A percentile compares a stretch with the other conserved stretches of the same genome.
Conservation (phyloP, 2,329 filamentous ascomycete species). For the Fusarium torreyae region DNA sequence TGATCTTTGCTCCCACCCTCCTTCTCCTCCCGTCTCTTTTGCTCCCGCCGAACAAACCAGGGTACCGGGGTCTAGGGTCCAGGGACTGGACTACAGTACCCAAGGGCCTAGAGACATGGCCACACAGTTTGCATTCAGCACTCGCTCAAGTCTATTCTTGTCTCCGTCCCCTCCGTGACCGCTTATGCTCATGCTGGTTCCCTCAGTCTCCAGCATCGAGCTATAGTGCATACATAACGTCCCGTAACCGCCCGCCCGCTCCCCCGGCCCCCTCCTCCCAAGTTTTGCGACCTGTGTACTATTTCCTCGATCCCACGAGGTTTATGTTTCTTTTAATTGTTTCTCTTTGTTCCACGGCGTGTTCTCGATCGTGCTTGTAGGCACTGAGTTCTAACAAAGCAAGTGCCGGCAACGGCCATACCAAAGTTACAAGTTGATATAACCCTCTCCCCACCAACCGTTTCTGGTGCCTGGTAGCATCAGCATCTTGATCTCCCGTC, state of each 20-base stretch:
- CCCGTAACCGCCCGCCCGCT: conserved; percentile 61
- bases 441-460: conserved; percentile 25
- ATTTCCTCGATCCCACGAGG: conserved; percentile 54
- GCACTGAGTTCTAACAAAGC: conserved; percentile 47
- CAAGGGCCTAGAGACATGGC: conserved; percentile 37
- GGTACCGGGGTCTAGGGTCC: conserved; percentile 40
- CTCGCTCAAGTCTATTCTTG: conserved; percentile 49
- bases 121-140: conserved; percentile 35
- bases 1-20: conserved; percentile 38
- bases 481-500: conserved; percentile 18
- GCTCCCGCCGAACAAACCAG: conserved; percentile 30
- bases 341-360: conserved; percentile 52
- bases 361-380: conserved; percentile 35
- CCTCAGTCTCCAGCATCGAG: conserved; percentile 40
- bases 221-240: conserved; percentile 64
- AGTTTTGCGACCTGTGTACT: conserved; percentile 60
- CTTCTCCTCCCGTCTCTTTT: conserved; percentile 28
- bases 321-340: conserved; percentile 49
- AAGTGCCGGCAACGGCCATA: conserved; percentile 58
- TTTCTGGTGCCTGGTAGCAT: conserved; percentile 41
- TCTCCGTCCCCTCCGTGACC: conserved; percentile 47
- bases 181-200: conserved; percentile 40
- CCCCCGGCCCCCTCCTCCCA: conserved; percentile 54
- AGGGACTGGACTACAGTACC: conserved; percentile 33
- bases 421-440: conserved; percentile 38